These are phyloP conservation scores for Shiraia bambusicola DNA, from an alignment of 2,329 filamentous ascomycete species.

Conservation along the genomic window DNA sequence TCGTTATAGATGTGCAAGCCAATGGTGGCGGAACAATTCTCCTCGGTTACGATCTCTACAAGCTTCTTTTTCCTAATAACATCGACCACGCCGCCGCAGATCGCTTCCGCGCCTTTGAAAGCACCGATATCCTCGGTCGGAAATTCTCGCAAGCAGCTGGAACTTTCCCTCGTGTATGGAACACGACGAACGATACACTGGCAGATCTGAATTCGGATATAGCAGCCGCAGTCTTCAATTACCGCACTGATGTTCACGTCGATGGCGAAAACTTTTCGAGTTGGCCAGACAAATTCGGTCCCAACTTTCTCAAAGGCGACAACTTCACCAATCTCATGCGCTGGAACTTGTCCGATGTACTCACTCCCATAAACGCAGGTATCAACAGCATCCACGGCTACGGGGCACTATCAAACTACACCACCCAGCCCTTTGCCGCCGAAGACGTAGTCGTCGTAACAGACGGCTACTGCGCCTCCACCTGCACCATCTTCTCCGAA, in stretches of 20 bases:
- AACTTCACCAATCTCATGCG: conserved; percentile 60
- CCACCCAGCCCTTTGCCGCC: conserved; percentile 53
- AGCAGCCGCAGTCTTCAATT: conserved; percentile 49
- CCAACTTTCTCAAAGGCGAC: conserved; percentile 48
- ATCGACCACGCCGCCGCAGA: conserved; percentile 53
- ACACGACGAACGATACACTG: conserved; percentile 43
- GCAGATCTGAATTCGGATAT: conserved; percentile 32
- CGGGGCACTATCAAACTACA: conserved; percentile 48
- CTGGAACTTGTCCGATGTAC: conserved; percentile 50
- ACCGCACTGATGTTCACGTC: conserved; percentile 49
- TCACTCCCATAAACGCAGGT: conserved; percentile 40
- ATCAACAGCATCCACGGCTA: conserved; percentile 41
- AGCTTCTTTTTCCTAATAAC: conserved; percentile 54
- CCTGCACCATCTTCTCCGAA: conserved; percentile 61
- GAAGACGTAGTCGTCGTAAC: conserved; percentile 60
- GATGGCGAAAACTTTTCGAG: conserved; percentile 53
- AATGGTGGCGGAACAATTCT: conserved; percentile 63
- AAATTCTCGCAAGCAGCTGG: conserved; percentile 41
- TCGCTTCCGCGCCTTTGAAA: conserved; percentile 55
- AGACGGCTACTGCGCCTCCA: conserved; percentile 59
- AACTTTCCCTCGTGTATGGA: conserved; percentile 33
- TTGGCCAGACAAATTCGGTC: conserved; percentile 52
- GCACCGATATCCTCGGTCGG: conserved; percentile 48
- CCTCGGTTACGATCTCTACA: conserved; percentile 64
- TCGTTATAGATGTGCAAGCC: conserved; percentile 60